phyloP scores from a whole-genome alignment of 495 filamentous ascomycete genomes.

The Letharia columbiana region DNA sequence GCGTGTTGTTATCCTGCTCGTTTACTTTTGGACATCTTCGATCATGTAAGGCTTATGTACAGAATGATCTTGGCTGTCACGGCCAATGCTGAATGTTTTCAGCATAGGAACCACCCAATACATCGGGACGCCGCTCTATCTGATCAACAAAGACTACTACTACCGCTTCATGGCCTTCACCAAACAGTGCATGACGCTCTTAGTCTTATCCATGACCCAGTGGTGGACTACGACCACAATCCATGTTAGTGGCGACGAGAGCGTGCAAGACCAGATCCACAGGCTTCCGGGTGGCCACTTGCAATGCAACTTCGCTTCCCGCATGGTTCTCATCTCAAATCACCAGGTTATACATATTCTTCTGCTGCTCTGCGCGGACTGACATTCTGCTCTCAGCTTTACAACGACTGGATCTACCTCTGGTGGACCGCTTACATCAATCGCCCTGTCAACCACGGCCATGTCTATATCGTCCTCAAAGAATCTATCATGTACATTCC shows the following conservation, averaged over 20 bases:
- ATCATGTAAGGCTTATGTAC: constrained; percentile 1
- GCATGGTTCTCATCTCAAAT: constrained; percentile 69
- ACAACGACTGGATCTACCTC: constrained; percentile 78
- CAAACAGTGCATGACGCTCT: constrained; percentile 61
- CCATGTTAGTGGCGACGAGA: constrained; percentile 64
- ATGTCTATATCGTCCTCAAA: constrained; percentile 73
- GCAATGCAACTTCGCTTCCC: constrained; percentile 60
- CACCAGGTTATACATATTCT: constrained; percentile 49
- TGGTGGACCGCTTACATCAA: constrained; percentile 78
- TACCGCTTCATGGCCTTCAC: constrained; percentile 68
- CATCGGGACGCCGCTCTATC: constrained; percentile 58
- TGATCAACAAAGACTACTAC: constrained; percentile 56
- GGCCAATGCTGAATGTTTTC: not conserved
- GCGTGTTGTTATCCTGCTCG: constrained; percentile 2
- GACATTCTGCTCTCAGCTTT: constrained; percentile 40
- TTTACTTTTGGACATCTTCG: constrained; percentile 12
- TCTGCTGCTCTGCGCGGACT: constrained; percentile 1
- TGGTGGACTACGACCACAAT: constrained; percentile 71
- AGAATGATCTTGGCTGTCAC: not conserved
- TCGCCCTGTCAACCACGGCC: constrained; percentile 51
- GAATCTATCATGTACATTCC: constrained; percentile 69
- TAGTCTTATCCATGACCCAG: constrained; percentile 63
- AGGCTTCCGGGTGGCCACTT: constrained; percentile 54
- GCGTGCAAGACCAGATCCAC: constrained; percentile 56
- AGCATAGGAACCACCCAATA: constrained; percentile 56